Percentiles rank a stretch among this genome's conserved stretches.
phyloP scores from a whole-genome alignment of 306 rosid species.

The Vigna angularis region DNA sequence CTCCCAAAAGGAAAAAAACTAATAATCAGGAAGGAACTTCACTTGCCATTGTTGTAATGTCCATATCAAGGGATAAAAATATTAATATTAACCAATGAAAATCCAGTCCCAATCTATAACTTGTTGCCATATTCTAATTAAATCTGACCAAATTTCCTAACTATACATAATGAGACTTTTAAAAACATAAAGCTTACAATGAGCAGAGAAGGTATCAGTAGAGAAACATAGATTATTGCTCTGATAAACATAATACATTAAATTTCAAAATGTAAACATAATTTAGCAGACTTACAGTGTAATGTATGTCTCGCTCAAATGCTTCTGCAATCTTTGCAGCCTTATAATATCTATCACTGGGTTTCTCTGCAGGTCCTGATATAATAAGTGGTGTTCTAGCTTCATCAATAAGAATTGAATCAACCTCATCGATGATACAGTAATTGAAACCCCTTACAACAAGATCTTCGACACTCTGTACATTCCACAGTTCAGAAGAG shows the following conservation, averaged over 20 bases:
- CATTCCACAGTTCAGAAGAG: conserved; percentile 45
- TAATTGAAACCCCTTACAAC: conserved; percentile 87
- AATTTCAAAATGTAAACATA: conserved; percentile 27
- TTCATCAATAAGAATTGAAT: conserved; percentile 97
- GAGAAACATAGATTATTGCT: not conserved
- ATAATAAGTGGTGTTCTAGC: conserved; percentile 99
- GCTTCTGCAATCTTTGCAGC: conserved; percentile 97
- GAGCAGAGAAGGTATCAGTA: conserved; percentile 29
- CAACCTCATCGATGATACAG: conserved; percentile 97
- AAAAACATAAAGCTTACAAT: not conserved
- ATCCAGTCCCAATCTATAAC: conserved; percentile 9
- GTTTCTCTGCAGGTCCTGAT: conserved; percentile 97
- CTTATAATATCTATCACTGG: conserved; percentile 85
- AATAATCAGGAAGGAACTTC: conserved; percentile 17
- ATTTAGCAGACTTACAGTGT: conserved; percentile 69
- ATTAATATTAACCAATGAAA: conserved; percentile 6
- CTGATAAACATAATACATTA: conserved; percentile 16
- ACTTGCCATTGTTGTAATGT: conserved; percentile 9
- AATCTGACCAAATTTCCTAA: conserved; percentile 12
- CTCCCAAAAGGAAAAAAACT: not conserved
- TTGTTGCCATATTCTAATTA: not conserved
- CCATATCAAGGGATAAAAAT: not conserved
- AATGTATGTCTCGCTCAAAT: conserved; percentile 87
- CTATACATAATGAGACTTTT: no score
- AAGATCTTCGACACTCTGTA: conserved; percentile 96